Conservation (phyloP, 306 rosid genomes). For the Erythrophleum fordii region DNA sequence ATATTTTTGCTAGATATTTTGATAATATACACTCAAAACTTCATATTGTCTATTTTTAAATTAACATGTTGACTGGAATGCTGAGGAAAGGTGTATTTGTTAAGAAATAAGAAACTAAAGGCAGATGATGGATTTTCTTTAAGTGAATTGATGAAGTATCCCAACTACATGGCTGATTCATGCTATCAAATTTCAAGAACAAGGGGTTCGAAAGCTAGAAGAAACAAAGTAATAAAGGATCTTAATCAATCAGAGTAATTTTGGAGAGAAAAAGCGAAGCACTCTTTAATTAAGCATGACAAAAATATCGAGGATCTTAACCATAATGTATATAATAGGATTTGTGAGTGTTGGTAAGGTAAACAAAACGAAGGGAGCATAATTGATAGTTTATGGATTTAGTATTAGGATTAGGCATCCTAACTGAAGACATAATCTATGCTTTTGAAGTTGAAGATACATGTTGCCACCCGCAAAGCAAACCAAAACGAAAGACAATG, state of each 20-base stretch:
- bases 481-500: not conserved
- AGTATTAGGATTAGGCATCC: not conserved
- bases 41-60: too few relatives aligned
- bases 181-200: not conserved
- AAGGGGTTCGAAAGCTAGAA: not conserved
- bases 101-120: not conserved
- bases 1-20: too few relatives aligned
- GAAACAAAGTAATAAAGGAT: not conserved
- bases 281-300: not conserved
- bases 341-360: not conserved
- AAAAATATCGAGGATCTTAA: not conserved
- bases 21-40: too few relatives aligned
- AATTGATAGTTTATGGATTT: not conserved
- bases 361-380: not conserved
- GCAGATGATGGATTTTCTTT: too few relatives aligned
- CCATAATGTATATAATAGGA: not conserved
- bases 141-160: too few relatives aligned
- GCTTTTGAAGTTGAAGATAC: not conserved
- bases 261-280: not conserved
- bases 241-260: not conserved
- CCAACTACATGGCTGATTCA: not conserved
- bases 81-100: not conserved
- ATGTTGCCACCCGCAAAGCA: not conserved
- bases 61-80: too few relatives aligned
- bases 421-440: conserved; percentile 16